Conservation (phyloP, 768 basidiomycete species). For the Sistotremastrum niveocremeum region DNA sequence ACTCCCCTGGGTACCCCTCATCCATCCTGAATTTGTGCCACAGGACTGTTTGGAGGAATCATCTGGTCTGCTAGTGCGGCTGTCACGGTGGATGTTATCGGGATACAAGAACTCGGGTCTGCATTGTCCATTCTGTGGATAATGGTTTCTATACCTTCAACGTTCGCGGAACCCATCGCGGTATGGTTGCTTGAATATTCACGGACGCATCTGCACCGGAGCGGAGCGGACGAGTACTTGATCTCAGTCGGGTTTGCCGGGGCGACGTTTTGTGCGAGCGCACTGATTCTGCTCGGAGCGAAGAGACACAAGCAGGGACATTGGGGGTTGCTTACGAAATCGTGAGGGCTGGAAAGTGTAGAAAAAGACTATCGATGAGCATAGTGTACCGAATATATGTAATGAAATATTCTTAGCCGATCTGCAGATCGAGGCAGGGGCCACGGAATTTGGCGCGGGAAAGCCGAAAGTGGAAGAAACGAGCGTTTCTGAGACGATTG, state of each 20-base stretch:
- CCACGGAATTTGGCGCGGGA: too few relatives aligned
- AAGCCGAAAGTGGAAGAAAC: too few relatives aligned
- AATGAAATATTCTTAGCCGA: too few relatives aligned
- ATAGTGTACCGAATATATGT: too few relatives aligned
- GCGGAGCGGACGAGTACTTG: constrained; percentile 1
- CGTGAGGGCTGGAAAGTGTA: too few relatives aligned
- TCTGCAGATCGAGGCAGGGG: too few relatives aligned
- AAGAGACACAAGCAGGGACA: constrained; percentile 10
- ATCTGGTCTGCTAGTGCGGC: constrained; percentile 10
- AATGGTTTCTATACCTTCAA: not conserved
- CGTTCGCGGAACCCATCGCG: constrained; percentile 5
- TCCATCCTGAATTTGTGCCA: too few relatives aligned
- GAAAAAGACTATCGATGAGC: too few relatives aligned
- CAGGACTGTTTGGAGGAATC: constrained; percentile 6
- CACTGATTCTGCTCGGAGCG: constrained; percentile 6
- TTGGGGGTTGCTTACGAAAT: constrained; percentile 1
- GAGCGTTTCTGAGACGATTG: too few relatives aligned
- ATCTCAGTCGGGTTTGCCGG: constrained; percentile 10
- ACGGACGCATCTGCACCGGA: not conserved
- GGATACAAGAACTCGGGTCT: constrained; percentile 6
- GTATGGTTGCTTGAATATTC: constrained; percentile 6
- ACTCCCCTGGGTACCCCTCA: not conserved
- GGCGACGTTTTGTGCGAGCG: constrained; percentile 6
- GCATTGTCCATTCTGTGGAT: constrained; percentile 6
- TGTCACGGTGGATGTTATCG: constrained; percentile 9